Conservation (phyloP, 306 rosid species). For the Astragalus glycyphyllos region DNA sequence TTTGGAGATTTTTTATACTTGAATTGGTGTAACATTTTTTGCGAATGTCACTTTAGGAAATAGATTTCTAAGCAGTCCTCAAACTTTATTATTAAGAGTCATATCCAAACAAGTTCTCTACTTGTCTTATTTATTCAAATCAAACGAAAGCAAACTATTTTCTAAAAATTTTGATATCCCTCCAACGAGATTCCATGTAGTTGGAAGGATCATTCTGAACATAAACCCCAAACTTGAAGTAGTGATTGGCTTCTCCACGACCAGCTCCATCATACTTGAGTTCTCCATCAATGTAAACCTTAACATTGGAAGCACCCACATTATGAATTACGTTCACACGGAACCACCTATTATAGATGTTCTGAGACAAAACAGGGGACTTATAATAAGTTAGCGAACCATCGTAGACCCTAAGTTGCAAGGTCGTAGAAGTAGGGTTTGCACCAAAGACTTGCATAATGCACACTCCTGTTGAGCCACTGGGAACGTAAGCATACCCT, state of each 20-base stretch:
- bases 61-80: neutral
- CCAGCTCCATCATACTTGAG: conserved; percentile 40
- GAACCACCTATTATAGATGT: conserved; percentile 53
- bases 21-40: too few species aligned
- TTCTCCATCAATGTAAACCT: conserved; percentile 49
- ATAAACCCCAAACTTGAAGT: conserved; percentile 59
- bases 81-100: neutral
- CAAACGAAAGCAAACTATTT: neutral
- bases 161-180: conserved; percentile 44
- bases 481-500: conserved; percentile 53
- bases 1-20: too few species aligned
- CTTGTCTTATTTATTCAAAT: neutral
- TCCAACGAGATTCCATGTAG: conserved; percentile 52
- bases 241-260: conserved; percentile 46
- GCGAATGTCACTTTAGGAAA: neutral
- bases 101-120: neutral
- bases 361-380: conserved; percentile 24
- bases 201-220: conserved; percentile 49
- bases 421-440: conserved; percentile 46
- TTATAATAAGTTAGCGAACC: conserved; percentile 49
- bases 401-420: conserved; percentile 50
- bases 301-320: conserved; percentile 48
- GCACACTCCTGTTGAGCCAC: conserved; percentile 51
- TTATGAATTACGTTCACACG: conserved; percentile 57
- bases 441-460: conserved; percentile 66